phyloP scores from a whole-genome alignment of 169 alveolate species.

The Theileria equi region DNA sequence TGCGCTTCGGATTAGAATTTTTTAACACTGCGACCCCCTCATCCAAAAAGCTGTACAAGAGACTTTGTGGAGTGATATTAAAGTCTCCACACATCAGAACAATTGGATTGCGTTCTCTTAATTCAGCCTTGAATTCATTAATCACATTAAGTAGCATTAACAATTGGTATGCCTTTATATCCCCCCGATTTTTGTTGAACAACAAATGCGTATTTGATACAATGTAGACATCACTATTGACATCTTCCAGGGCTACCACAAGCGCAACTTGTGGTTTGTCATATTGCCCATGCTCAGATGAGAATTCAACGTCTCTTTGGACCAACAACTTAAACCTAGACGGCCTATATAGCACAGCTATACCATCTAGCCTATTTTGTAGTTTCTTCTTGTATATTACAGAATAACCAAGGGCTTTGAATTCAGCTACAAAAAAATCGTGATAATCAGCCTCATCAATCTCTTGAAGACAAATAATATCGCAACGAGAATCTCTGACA shows the following conservation, averaged over 20 bases:
- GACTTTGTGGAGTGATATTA: slow-evolving; percentile 74
- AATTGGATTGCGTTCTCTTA: slow-evolving; percentile 38
- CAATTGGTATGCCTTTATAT: slow-evolving; percentile 68
- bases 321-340: slow-evolving; percentile 65
- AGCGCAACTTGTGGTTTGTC: slow-evolving; percentile 73
- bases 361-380: slow-evolving; percentile 70
- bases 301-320: slow-evolving; percentile 58
- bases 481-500: slow-evolving; percentile 49
- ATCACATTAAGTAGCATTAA: slow-evolving; percentile 58
- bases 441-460: slow-evolving; percentile 64
- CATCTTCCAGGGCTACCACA: slow-evolving; percentile 64
- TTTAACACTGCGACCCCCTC: slow-evolving; percentile 68
- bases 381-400: slow-evolving; percentile 69
- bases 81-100: slow-evolving; percentile 74
- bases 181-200: slow-evolving; percentile 73
- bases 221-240: slow-evolving; percentile 10
- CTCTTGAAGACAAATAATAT: slow-evolving; percentile 73
- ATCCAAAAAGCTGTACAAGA: slow-evolving; percentile 65
- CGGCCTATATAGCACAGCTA: slow-evolving; percentile 62
- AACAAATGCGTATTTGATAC: slow-evolving; percentile 73
- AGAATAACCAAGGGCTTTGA: slow-evolving; percentile 57
- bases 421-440: slow-evolving; percentile 53
- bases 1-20: slow-evolving; percentile 49
- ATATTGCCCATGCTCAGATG: slow-evolving; percentile 39
- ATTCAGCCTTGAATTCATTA: slow-evolving; percentile 18